Base-by-base conservation (phyloP, 768 basidiomycete species). In the Gyrodon lividus region DNA sequence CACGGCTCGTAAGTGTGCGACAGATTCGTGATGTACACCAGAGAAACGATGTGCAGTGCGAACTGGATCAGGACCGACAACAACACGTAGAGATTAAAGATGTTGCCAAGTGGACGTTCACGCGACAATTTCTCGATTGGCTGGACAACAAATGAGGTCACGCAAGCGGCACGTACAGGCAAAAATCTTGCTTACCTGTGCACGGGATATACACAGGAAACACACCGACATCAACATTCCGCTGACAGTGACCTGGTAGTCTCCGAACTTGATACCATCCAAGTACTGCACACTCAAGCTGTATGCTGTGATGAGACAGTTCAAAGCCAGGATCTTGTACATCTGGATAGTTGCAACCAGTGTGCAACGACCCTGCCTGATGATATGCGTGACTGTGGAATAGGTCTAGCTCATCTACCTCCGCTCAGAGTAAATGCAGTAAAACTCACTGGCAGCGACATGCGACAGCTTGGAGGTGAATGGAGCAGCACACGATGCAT, bases 381-480 rank as follows among this genome's bases (percentile, higher is more conserved):
- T 97, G 67, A 99, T 98, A 66, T 96, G 94, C 17, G 91, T 88
- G 62, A 99, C 93, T 95, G 56, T 19, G 49, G 3, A n/a, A 45
- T 37, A 35, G 28, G 6, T 31, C 50, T 23, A 55, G 56, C 37
- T 3, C 12, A 45, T 2, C 38, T 20, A 5, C 16, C 6, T 17
- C 10, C 52, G 2, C 26, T n/a, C 10, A 12, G 26, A 3, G 10
- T 20, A 23, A 22, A 30, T 5, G 0, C 19, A 33, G 20, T 22
- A 8, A 28, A 7, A 81, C 93, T 61, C 62, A 97, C 95, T 92
- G 28, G 97, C 94, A 59, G 90, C 82, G 45, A 99, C 97, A 66
- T 99, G 96, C n/a, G 89, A 89, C 48, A 99, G 72, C 69, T 99
- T 99, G 9, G 95, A 98, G 0, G 97, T 98, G 75, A 99, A 99